phyloP scores from a whole-genome alignment of 257 asterid genomes.

The Craterostigma plantagineum region DNA sequence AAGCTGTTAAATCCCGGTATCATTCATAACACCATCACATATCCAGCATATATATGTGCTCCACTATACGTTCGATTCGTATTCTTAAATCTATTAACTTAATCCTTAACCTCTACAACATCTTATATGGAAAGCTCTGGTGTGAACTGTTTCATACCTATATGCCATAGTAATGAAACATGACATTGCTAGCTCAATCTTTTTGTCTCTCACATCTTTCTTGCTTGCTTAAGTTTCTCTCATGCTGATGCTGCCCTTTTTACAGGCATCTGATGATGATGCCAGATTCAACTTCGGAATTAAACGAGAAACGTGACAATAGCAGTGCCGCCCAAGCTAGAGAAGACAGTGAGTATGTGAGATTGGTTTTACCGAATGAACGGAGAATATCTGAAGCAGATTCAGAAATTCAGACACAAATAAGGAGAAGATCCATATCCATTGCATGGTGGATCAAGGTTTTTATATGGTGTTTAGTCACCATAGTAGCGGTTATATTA shows the following conservation, averaged over 20 bases:
- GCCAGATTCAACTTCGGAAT: conserved; percentile 30
- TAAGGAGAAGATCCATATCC: conserved; percentile 21
- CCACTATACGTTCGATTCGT: too few species aligned
- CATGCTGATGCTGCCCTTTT: not conserved
- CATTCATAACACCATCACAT: too few species aligned
- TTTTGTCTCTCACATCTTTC: too few species aligned
- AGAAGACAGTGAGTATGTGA: conserved; percentile 60
- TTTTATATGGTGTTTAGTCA: conserved; percentile 27
- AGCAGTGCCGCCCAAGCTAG: conserved; percentile 17
- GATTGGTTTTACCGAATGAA: conserved; percentile 50
- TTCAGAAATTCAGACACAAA: conserved; percentile 17
- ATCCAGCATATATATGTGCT: too few species aligned
- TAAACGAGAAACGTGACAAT: conserved; percentile 18
- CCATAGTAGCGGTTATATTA: conserved; percentile 20
- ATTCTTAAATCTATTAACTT: too few species aligned
- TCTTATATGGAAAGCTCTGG: too few species aligned
- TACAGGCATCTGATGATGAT: conserved; percentile 48
- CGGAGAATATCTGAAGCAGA: conserved; percentile 23
- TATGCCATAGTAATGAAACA: too few species aligned
- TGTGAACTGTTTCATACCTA: too few species aligned
- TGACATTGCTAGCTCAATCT: too few species aligned
- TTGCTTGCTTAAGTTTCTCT: too few species aligned
- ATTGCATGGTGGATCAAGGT: conserved; percentile 51
- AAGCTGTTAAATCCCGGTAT: too few species aligned
- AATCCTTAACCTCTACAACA: too few species aligned